Conservation (phyloP, 2,329 filamentous ascomycete species). For the Pseudogymnoascus sp. region DNA sequence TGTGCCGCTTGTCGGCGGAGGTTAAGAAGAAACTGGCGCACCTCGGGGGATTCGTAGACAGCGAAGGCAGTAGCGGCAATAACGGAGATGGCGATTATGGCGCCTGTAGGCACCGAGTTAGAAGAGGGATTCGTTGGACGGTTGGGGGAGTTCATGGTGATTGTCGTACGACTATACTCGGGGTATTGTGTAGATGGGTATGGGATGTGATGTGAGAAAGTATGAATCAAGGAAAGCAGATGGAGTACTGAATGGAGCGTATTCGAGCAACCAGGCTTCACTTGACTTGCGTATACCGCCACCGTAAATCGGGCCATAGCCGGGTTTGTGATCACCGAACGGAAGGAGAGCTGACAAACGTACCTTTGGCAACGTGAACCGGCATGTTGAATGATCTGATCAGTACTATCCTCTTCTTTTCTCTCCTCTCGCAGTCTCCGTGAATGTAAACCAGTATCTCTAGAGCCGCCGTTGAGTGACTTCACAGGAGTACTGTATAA, state of each 20-base stretch:
- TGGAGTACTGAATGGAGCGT: background rate
- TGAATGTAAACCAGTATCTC: background rate
- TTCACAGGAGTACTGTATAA: background rate
- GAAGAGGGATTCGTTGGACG: constrained; percentile 17
- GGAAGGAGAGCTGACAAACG: background rate
- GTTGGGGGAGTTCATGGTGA: constrained; percentile 25
- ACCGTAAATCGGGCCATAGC: background rate
- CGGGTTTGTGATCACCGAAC: background rate
- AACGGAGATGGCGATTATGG: constrained; percentile 25
- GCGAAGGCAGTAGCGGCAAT: constrained; percentile 28
- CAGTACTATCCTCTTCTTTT: background rate
- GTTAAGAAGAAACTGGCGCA: constrained; percentile 52
- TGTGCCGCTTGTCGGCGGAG: constrained; percentile 52
- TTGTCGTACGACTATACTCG: background rate
- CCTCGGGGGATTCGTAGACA: constrained; percentile 55
- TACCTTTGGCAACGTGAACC: constrained; percentile 9
- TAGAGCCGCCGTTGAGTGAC: background rate
- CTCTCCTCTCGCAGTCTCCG: background rate
- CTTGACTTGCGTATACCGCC: background rate
- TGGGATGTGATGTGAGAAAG: constrained; percentile 9
- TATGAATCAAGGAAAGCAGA: background rate
- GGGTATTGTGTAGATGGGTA: background rate
- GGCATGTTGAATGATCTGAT: constrained; percentile 8
- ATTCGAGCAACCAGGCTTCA: background rate
- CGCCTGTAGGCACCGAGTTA: constrained; percentile 23